Conservation (phyloP, 179 eudicot species). For the Corrigiola litoralis region DNA sequence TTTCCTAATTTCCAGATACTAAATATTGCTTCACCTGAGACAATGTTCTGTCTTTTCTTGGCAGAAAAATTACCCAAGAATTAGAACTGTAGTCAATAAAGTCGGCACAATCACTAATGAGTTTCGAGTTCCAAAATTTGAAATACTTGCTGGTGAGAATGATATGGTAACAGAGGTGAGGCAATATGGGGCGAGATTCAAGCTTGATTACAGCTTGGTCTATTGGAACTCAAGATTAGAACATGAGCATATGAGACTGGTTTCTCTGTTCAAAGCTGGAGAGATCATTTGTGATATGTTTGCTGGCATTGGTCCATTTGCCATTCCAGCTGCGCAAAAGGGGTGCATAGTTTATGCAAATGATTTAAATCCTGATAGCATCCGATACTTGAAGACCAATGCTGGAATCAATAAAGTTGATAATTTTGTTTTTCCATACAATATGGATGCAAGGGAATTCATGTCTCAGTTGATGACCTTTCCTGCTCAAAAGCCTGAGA, state of each 20-base stretch:
- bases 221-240: slow-evolving; percentile 99
- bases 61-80: slow-evolving; percentile 94
- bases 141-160: slow-evolving; percentile 75
- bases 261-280: slow-evolving; percentile 68
- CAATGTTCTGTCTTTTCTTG: slow-evolving; percentile 7
- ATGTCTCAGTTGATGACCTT: slow-evolving; percentile 53
- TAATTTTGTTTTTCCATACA: slow-evolving; percentile 49
- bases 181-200: slow-evolving; percentile 89
- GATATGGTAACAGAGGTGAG: slow-evolving; percentile 92
- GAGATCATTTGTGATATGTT: slow-evolving; percentile 94
- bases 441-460: slow-evolving; percentile 86
- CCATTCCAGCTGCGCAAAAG: slow-evolving; percentile 91
- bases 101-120: slow-evolving; percentile 81
- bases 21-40: slow-evolving; percentile 20
- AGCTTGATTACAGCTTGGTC: slow-evolving; percentile 89
- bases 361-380: slow-evolving; percentile 91
- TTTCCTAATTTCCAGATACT: not conserved
- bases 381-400: slow-evolving; percentile 67
- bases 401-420: slow-evolving; percentile 83
- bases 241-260: slow-evolving; percentile 88
- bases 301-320: slow-evolving; percentile 96
- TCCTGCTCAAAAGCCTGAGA: slow-evolving; percentile 38
- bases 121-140: slow-evolving; percentile 93
- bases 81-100: slow-evolving; percentile 82
- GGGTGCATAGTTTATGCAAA: slow-evolving; percentile 91